Base-by-base conservation (phyloP, 139 green algal species). In the Coelastrella sp. region DNA sequence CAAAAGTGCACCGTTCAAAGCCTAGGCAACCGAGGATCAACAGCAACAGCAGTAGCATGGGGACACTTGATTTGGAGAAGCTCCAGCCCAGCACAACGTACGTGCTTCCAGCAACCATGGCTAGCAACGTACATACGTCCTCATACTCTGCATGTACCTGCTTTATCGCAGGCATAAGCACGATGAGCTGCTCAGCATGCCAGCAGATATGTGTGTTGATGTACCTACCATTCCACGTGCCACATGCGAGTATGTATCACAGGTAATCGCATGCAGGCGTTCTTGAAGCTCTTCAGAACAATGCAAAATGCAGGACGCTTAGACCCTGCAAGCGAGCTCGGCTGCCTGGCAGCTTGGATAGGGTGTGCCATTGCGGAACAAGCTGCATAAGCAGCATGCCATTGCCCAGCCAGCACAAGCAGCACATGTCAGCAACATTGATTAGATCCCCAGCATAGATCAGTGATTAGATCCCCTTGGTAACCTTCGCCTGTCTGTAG, bases 161-260 rank as follows among this genome's bases (percentile, higher is more conserved):
- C n/a, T n/a, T n/a, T n/a, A n/a, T n/a, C n/a, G 64, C 82, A 88
- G 83, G 66, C 83, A 80, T 7, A 88, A 88, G 68, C 64, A 88
- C 20, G 83, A 88, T 58, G 83, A 88, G 56, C 68, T 88, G 54
- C 83, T 88, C 66, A 88, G 83, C 68, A 88, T 88, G 83, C 83
- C 83, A 78, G 82, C 20, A 23, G 68, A 68, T 19, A 78, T 64
- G 82, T 78, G 64, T 19, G 64, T 57, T 17, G 56, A 80, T 22
- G 83, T 19, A n/a, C 23, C 17, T 8, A 64, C 66, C 17, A 80
- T 88, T 14, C 83, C 83, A 16, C 66, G 83, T n/a, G 47, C 83
- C 17, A 88, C 54, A 20, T 80, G 83, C 54, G 19, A 80, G 54
- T 88, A 88, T 54, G 68, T 32, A 14, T 2, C 66, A n/a, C 59